Base-by-base conservation (phyloP, 805 yeast species). In the Brettanomyces anomalus region DNA sequence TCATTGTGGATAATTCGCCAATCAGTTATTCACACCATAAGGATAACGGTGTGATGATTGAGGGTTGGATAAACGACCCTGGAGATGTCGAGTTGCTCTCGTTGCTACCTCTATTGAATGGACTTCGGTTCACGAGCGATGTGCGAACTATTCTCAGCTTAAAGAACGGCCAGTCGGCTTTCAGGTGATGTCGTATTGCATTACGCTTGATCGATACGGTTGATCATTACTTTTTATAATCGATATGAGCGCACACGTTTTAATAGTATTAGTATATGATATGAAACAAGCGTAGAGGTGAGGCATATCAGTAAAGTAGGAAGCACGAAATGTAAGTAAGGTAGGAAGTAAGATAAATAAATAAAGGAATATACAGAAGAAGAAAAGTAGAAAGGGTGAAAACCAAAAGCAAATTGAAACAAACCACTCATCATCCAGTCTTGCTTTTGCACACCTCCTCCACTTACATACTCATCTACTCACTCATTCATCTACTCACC, bases 21-120 rank as follows among this genome's bases (percentile, higher is more conserved):
- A 75, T 88, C 20, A 83, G 95, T 55, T 93, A 85, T 59, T 80
- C 86, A 14, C 65, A 77, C 59, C 89, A 90, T 60, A 85, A 79
- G 46, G 81, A 81, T 50, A 93, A 93, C 56, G 98, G 96, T 2
- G 81, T 93, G 18, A 79, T 83, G 66, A 87, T 93, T 5, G 96
- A 89, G 63, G 97, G 98, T 37, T 93, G 98, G 98, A 87, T 93
- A 48, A 86, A 85, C 56, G 98, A 93, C 62, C 95, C 94, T n/a
- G 76, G 81, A 32, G 98, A 93, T 57, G 68, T 80, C 18, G 95
- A 87, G 54, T 66, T 93, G 45, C 66, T 93, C 61, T 80, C 87
- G 53, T 64, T 93, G 41, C 61, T 93, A 36, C 97, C 98, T 2
- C 65, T 93, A 55, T 64, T 87, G 36, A 75, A 79, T 53, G 81